Base-by-base conservation (phyloP, 2,329 filamentous ascomycete species). In the Neonectria ditissima region DNA sequence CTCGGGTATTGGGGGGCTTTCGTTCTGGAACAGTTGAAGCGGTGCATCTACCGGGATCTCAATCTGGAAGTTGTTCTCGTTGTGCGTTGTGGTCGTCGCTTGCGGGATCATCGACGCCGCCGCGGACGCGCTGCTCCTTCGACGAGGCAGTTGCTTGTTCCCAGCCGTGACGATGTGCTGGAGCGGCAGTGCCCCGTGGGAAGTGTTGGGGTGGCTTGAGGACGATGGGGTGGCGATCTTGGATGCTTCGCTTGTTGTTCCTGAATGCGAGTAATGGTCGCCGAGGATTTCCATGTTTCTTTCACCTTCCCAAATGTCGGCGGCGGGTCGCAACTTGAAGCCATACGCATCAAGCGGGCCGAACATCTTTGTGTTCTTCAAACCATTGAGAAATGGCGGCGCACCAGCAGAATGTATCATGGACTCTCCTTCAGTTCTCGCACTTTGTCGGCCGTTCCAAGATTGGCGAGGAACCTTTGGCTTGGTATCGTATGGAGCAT, bases 401-500 rank as follows among this genome's bases (percentile, higher is more conserved):
- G 22, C 10, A n/a, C 28, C 41, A 9, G 47, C 11, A 30, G 30
- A 41, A 10, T 26, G 9, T 13, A 37, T 45, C 6, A 44, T 52
- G 9, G 39, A 14, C 24, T 41, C 18, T 26, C 16, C 14, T 30
- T 16, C 18, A 7, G 9, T 10, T 26, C 37, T 30, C 28, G 47
- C 20, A 20, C 26, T 11, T 9, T 14, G 18, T 39, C 28, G 14
- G 2, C 20, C 28, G 14, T 30, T 24, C 26, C 26, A 6, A 39
- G 8, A 2, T 47, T 16, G n/a, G n/a, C 5, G 3, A 13, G 51
- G 18, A 30, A 22, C 32, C 24, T 16, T 24, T n/a, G 34, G 24
- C 14, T 48, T 34, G 8, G 44, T 28, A 28, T 65, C 41, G 22
- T 72, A 72, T 2, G 58, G 83, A 24, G 89, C 85, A 78, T 97